Conservation (phyloP, 2,329 filamentous ascomycete genomes). For the Botrytis deweyae region DNA sequence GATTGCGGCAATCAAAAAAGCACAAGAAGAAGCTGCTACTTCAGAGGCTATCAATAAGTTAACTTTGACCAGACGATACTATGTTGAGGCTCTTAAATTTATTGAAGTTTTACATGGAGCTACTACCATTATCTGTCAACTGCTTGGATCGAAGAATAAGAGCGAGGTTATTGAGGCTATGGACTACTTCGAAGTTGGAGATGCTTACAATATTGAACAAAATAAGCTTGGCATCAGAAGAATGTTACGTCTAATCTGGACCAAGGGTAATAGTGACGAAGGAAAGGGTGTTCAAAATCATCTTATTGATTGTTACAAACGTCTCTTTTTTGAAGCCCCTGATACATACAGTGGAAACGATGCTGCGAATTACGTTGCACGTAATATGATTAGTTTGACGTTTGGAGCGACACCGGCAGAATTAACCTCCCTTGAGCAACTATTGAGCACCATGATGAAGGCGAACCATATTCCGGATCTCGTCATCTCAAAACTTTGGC, state of each 20-base stretch:
- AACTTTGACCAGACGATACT: conserved; percentile 85
- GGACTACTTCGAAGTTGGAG: conserved; percentile 94
- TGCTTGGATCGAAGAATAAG: conserved; percentile 94
- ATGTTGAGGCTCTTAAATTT: conserved; percentile 88
- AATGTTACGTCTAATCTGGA: conserved; percentile 98
- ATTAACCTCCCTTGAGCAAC: conserved; percentile 89
- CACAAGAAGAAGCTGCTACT: conserved; percentile 82
- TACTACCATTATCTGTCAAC: conserved; percentile 76
- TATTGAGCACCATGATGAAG: conserved; percentile 97
- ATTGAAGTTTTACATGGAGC: conserved; percentile 87
- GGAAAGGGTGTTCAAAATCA: conserved; percentile 97
- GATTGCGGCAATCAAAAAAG: conserved; percentile 70
- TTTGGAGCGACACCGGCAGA: conserved; percentile 95
- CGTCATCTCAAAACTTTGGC: conserved; percentile 92
- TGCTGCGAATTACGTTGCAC: conserved; percentile 89
- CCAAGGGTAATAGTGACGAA: conserved; percentile 98
- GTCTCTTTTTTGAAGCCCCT: conserved; percentile 93
- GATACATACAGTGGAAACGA: conserved; percentile 85
- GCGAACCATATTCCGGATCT: conserved; percentile 79
- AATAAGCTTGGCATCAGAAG: conserved; percentile 88
- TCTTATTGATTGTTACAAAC: conserved; percentile 93
- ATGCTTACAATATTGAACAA: conserved; percentile 94
- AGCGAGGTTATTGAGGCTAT: conserved; percentile 98
- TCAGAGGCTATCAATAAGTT: conserved; percentile 86
- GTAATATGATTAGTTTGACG: conserved; percentile 98